Conservation (phyloP, 1,139 yeast genomes). For the Nakaseomyces kungkrabaensis region DNA sequence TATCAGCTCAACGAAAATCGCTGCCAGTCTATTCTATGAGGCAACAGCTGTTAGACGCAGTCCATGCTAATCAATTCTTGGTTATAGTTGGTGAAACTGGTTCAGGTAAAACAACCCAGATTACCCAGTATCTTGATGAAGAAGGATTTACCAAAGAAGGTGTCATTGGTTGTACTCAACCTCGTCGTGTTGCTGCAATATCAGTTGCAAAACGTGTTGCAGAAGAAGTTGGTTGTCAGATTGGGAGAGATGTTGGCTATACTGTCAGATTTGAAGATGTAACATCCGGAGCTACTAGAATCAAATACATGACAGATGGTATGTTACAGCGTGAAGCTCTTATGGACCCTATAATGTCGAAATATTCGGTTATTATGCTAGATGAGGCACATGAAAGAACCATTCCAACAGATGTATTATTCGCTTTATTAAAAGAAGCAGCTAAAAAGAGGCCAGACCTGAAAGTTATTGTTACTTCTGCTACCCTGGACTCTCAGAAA, state of each 20-base stretch:
- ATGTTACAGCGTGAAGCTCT: constrained; percentile 81
- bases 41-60: constrained; percentile 50
- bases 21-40: constrained; percentile 71
- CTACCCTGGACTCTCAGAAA: constrained; percentile 78
- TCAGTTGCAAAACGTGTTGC: constrained; percentile 90
- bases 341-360: constrained; percentile 59
- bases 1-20: constrained; percentile 58
- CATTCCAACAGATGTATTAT: constrained; percentile 83
- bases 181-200: constrained; percentile 91
- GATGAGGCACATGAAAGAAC: constrained; percentile 98
- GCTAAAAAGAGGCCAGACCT: constrained; percentile 59
- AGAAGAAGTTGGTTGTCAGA: constrained; percentile 60
- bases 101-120: constrained; percentile 92
- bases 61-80: constrained; percentile 58
- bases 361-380: constrained; percentile 75
- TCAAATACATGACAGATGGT: constrained; percentile 92
- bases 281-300: constrained; percentile 49
- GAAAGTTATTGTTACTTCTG: constrained; percentile 79
- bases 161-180: constrained; percentile 86
- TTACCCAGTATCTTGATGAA: constrained; percentile 81
- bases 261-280: constrained; percentile 78
- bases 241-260: constrained; percentile 83
- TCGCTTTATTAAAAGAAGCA: constrained; percentile 75
- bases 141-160: constrained; percentile 58
- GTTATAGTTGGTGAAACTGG: constrained; percentile 97